These are phyloP conservation scores for Auxenochlorella pyrenoidosa DNA, from an alignment of 139 green algal species.

Conservation along the genomic window DNA sequence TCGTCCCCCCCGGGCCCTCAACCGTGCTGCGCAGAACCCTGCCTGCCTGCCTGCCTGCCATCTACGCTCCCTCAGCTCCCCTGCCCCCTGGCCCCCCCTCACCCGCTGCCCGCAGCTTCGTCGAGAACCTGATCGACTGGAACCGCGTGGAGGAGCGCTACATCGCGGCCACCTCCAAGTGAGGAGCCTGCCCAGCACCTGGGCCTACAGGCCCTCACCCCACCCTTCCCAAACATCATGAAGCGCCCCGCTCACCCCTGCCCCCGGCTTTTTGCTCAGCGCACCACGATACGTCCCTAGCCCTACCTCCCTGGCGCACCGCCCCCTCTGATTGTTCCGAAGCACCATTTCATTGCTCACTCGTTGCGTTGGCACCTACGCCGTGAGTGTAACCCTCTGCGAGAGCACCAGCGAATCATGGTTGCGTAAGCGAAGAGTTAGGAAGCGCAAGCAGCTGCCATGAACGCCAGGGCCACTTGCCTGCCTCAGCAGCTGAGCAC, in stretches of 20 bases:
- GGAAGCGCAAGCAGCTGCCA: too few relatives aligned
- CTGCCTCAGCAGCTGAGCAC: too few relatives aligned
- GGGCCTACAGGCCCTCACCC: not conserved
- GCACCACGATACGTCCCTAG: conserved; percentile 1
- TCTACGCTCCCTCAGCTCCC: too few relatives aligned
- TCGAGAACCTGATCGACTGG: conserved; percentile 92
- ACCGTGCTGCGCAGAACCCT: too few relatives aligned
- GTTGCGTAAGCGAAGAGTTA: too few relatives aligned
- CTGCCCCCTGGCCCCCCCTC: not conserved
- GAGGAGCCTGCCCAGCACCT: not conserved
- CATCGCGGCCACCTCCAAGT: conserved; percentile 39
- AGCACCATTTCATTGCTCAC: conserved; percentile 25
- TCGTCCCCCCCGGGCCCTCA: too few relatives aligned
- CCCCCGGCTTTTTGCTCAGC: not conserved
- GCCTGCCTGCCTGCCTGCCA: too few relatives aligned
- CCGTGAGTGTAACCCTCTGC: not conserved
- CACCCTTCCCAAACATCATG: not conserved
- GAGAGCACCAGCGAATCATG: too few relatives aligned
- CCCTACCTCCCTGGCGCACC: not conserved
- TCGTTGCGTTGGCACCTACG: not conserved
- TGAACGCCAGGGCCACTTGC: too few relatives aligned
- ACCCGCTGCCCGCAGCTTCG: conserved; percentile 52
- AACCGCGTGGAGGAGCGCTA: conserved; percentile 65
- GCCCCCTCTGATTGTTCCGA: conserved; percentile 3
- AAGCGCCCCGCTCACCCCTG: not conserved